Conservation (phyloP, 345 rosid species). For the Clausena lansium region DNA sequence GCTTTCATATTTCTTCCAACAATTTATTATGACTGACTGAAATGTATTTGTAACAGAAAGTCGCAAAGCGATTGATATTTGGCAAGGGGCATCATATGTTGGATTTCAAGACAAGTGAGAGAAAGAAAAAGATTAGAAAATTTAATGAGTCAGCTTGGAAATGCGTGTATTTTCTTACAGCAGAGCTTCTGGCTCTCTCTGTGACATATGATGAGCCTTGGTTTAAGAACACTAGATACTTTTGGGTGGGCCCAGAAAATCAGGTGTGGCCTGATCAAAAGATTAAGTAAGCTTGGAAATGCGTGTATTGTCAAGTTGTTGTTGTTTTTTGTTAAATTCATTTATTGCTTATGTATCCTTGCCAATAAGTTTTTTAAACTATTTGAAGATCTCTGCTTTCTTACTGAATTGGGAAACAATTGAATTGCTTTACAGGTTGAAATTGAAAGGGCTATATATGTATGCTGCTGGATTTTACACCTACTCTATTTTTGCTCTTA, state of each 20-base stretch:
- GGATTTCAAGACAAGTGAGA: slow-evolving; percentile 30
- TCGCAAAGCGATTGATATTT: slow-evolving; percentile 54
- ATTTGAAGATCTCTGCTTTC: background rate
- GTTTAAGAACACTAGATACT: slow-evolving; percentile 73
- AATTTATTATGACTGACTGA: background rate
- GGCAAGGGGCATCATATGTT: slow-evolving; percentile 36
- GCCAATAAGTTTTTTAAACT: background rate
- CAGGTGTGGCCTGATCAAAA: slow-evolving; percentile 95
- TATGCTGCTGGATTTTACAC: slow-evolving; percentile 93
- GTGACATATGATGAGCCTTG: slow-evolving; percentile 85
- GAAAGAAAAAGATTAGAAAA: slow-evolving; percentile 58
- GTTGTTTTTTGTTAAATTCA: background rate
- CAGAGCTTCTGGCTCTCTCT: slow-evolving; percentile 70
- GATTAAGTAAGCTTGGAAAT: slow-evolving; percentile 84
- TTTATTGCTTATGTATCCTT: slow-evolving; percentile 7
- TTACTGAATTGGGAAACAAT: slow-evolving; percentile 10
- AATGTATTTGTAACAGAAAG: slow-evolving; percentile 43
- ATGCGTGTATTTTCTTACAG: slow-evolving; percentile 77
- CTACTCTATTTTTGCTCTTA: slow-evolving; percentile 91
- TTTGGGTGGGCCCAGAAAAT: slow-evolving; percentile 94
- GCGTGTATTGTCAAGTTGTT: background rate
- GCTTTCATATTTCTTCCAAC: slow-evolving; percentile 1
- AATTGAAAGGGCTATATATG: slow-evolving; percentile 84
- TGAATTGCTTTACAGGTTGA: slow-evolving; percentile 55
- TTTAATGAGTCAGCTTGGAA: slow-evolving; percentile 99